phyloP scores from a whole-genome alignment of 768 basidiomycete species.

The Chalciporus sphaerocephalus region DNA sequence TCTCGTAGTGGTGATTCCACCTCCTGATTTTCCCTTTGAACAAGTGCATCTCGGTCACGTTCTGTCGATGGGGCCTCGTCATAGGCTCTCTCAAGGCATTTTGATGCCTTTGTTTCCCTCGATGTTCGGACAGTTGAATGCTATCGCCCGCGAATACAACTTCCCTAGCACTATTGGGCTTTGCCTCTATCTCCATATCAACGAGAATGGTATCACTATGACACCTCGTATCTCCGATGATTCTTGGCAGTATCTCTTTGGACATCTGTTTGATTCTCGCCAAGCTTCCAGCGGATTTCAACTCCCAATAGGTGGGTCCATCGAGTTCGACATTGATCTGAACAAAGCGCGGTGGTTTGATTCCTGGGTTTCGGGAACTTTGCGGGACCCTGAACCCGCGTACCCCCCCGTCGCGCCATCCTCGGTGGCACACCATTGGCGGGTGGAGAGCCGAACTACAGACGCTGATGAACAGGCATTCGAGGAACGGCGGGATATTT shows the following conservation, averaged over 20 bases:
- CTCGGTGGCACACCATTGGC: conserved; percentile 44
- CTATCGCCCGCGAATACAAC: conserved; percentile 78
- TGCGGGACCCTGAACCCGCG: conserved; percentile 40
- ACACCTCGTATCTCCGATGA: conserved; percentile 77
- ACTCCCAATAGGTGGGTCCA: conserved; percentile 65
- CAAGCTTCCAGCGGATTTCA: conserved; percentile 31
- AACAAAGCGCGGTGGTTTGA: conserved; percentile 75
- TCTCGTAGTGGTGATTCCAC: conserved; percentile 66
- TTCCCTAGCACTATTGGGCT: conserved; percentile 73
- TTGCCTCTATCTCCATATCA: conserved; percentile 72
- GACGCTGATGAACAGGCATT: conserved; percentile 37
- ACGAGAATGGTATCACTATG: conserved; percentile 49
- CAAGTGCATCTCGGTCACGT: conserved; percentile 58
- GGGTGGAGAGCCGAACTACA: conserved; percentile 51
- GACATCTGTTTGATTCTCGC: conserved; percentile 49
- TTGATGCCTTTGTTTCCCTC: conserved; percentile 75
- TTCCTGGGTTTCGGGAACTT: conserved; percentile 59
- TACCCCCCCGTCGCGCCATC: conserved; percentile 37
- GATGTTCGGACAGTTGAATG: conserved; percentile 68
- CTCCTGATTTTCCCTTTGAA: conserved; percentile 52
- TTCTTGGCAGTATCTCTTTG: conserved; percentile 71
- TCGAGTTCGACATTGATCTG: conserved; percentile 86
- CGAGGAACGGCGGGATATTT: conserved; percentile 33
- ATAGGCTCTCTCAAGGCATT: conserved; percentile 62
- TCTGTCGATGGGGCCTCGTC: conserved; percentile 51